A percentile compares a stretch with the other conserved stretches of the same genome.
Conservation (phyloP, 495 filamentous ascomycete genomes). For the Aspergillus mulundensis region DNA sequence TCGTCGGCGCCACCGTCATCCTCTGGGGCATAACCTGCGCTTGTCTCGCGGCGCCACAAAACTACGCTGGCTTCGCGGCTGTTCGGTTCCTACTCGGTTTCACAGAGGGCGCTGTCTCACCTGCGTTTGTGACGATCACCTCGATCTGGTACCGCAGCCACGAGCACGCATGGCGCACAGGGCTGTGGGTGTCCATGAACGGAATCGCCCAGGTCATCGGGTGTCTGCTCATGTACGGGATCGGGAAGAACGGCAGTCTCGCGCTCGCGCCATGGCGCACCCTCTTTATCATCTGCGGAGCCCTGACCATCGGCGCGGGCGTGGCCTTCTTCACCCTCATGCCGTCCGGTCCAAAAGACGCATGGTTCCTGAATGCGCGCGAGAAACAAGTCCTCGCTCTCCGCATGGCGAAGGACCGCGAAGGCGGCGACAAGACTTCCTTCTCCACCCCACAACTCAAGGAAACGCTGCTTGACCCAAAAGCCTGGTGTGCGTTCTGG, state of each 20-base stretch:
- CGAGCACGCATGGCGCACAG: slow-evolving; percentile 41
- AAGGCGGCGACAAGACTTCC: slow-evolving; percentile 55
- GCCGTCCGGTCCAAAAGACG: slow-evolving; percentile 55
- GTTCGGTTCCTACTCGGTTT: slow-evolving; percentile 50
- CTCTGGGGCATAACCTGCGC: slow-evolving; percentile 47
- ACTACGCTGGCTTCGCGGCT: slow-evolving; percentile 41
- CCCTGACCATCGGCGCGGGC: slow-evolving; percentile 48
- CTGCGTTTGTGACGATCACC: slow-evolving; percentile 24
- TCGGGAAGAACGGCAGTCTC: slow-evolving; percentile 36
- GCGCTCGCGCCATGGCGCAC: slow-evolving; percentile 45
- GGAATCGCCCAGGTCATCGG: slow-evolving; percentile 52
- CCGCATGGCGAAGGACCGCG: slow-evolving; percentile 52
- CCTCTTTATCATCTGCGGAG: slow-evolving; percentile 46
- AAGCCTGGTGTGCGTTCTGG: slow-evolving; percentile 49
- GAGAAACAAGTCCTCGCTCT: slow-evolving; percentile 47
- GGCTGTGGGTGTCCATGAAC: slow-evolving; percentile 52
- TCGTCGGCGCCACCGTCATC: slow-evolving; percentile 22
- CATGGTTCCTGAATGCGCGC: slow-evolving; percentile 55
- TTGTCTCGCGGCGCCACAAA: slow-evolving; percentile 44
- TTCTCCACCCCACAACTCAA: slow-evolving; percentile 53
- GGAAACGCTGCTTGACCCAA: slow-evolving; percentile 54
- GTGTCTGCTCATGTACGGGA: slow-evolving; percentile 53
- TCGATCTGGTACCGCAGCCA: slow-evolving; percentile 41
- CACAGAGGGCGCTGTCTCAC: slow-evolving; percentile 44
- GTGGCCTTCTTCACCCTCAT: slow-evolving; percentile 51